A percentile compares a stretch with the other conserved stretches of the same genome.
Conservation (phyloP, 495 filamentous ascomycete species). For the Xylaria venustula region DNA sequence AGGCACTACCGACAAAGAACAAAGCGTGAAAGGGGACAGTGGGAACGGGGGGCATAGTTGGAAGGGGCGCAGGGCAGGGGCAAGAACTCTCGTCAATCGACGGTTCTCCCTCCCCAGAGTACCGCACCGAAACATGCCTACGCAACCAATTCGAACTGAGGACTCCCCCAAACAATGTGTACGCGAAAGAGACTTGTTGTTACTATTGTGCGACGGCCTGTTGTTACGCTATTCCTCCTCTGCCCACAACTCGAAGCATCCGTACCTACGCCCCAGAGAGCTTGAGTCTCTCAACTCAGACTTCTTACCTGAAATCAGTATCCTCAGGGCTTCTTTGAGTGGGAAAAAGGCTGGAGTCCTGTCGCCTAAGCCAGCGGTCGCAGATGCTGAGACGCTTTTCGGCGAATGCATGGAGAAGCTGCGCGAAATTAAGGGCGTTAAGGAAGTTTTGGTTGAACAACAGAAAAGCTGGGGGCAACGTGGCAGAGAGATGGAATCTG, state of each 20-base stretch:
- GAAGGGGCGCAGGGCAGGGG: too few relatives aligned
- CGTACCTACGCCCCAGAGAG: conserved; percentile 91
- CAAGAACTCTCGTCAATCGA: too few relatives aligned
- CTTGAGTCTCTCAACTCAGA: conserved; percentile 86
- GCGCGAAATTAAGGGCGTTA: conserved; percentile 66
- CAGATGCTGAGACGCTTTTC: conserved; percentile 87
- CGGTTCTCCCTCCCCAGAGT: too few relatives aligned
- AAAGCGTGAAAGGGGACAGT: too few relatives aligned
- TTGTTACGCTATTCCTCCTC: conserved; percentile 83
- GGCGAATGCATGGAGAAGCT: conserved; percentile 79
- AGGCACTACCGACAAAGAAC: too few relatives aligned
- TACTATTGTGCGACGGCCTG: too few relatives aligned
- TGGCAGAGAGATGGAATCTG: conserved; percentile 78
- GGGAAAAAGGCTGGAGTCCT: conserved; percentile 88
- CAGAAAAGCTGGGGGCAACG: conserved; percentile 79
- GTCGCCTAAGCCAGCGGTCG: conserved; percentile 79
- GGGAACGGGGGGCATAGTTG: too few relatives aligned
- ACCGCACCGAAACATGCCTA: too few relatives aligned
- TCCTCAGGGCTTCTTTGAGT: conserved; percentile 80
- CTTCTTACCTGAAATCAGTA: conserved; percentile 86
- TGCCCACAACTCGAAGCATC: conserved; percentile 86
- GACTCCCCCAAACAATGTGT: too few relatives aligned
- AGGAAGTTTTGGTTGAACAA: conserved; percentile 71
- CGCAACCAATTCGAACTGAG: too few relatives aligned
- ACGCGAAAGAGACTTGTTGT: too few relatives aligned